Conservation (phyloP, 1,284 basidiomycete genomes). For the Ceratobasidium sp. region DNA sequence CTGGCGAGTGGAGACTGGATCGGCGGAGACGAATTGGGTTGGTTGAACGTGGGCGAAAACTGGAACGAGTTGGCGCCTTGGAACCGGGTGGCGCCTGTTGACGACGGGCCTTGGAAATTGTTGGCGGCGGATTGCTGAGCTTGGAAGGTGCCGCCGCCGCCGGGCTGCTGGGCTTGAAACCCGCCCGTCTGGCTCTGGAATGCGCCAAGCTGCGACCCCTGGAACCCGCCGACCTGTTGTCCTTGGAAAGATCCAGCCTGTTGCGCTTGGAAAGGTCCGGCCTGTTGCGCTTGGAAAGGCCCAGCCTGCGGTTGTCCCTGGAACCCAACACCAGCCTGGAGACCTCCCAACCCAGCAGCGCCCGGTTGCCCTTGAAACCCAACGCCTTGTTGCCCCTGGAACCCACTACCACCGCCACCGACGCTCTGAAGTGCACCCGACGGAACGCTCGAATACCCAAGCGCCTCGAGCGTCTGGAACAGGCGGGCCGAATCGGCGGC, state of each 20-base stretch:
- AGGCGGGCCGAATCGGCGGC: conserved; percentile 45
- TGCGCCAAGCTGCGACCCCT: too few relatives aligned
- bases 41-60: background rate
- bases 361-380: conserved; percentile 17
- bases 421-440: background rate
- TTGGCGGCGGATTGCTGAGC: background rate
- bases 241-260: background rate
- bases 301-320: background rate
- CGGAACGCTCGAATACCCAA: conserved; percentile 42
- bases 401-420: background rate
- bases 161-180: too few relatives aligned
- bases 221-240: background rate
- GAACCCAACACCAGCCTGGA: conserved; percentile 2
- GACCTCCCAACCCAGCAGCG: too few relatives aligned
- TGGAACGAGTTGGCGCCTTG: conserved; percentile 5
- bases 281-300: background rate
- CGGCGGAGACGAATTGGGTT: conserved; percentile 16
- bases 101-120: background rate
- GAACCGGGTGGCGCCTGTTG: background rate
- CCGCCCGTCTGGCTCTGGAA: too few relatives aligned
- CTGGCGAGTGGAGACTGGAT: conserved; percentile 2
- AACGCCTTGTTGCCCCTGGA: conserved; percentile 3
- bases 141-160: too few relatives aligned
- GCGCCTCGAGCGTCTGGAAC: conserved; percentile 45
- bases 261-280: background rate